Evolutionary conservation across 441 rosid species (phyloP), one percentile per base, ranked within the genome.

Genomic region (Daphne laureola): DNA sequence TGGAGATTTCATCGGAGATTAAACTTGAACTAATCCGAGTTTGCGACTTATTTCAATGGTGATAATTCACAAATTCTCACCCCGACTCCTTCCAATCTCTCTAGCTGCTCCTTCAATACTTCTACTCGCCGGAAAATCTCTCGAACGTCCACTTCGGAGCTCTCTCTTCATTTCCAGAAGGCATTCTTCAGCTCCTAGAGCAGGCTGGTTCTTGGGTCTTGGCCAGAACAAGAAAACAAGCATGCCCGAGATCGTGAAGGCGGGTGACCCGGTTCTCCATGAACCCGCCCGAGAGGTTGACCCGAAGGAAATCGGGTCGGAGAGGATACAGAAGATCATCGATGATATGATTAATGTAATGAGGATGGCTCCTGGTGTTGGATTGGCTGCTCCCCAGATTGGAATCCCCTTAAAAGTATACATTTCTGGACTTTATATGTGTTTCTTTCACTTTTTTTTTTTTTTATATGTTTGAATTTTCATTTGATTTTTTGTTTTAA

Each of bases 361-460:
- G 96, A 73, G 95, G 66, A 65, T 57, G 51, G 93, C 93, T 62
- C 98, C 96, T 47, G 98, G 98, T 14, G 95, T 88, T 62, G 96
- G 98, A 0, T 84, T 91, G 14, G 98, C 98, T 49, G 98, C 98
- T 59, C 96, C 98, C 53, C 96, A 91, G 62, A 86, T 91, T 63
- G 96, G 98, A 47, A 26, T 91, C 59, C 94, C 98, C 16, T 75
- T 86, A 59, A 73, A 65, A 68, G 95, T 87, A 31, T 7, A 47
- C 51, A 76, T 51, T 25, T 36, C 55, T 0, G 45, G 41, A 13
- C 53, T 36, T 9, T 4, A 8, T 16, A 4, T 31, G 14, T n/a
- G n/a, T n/a, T n/a, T n/a, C n/a, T 43, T 17, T 56, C 25, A 5
- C 12, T 12, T 43, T 2, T 44, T 4, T 43, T 12, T 8, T 18